phyloP scores from a whole-genome alignment of 129 eudicot species.

The Flaveria linearis region DNA sequence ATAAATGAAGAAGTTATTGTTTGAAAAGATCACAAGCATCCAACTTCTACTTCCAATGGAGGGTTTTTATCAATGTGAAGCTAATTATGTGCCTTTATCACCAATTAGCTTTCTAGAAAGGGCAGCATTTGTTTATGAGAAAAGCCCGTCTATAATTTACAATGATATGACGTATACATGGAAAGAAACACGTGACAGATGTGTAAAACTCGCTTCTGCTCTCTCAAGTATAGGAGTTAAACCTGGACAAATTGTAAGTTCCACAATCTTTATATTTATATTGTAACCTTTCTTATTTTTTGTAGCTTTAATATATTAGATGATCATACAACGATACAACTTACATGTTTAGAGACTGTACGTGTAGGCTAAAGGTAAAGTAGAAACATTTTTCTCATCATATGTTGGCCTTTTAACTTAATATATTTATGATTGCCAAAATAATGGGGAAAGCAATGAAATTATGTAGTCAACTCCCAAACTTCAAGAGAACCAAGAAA shows the following conservation, averaged over 20 bases:
- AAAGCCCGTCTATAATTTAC: conserved; percentile 43
- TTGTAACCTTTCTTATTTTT: background rate
- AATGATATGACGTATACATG: conserved; percentile 39
- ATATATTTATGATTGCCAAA: background rate
- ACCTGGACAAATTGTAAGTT: conserved; percentile 46
- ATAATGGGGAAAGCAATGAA: background rate
- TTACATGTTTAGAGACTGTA: background rate
- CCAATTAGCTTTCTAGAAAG: conserved; percentile 59
- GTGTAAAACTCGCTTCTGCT: conserved; percentile 56
- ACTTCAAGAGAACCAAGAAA: background rate
- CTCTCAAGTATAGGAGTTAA: conserved; percentile 37
- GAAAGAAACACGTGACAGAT: conserved; percentile 48
- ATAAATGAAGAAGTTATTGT: conserved; percentile 10
- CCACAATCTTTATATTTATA: background rate
- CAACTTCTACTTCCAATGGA: conserved; percentile 16
- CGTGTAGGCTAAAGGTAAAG: background rate
- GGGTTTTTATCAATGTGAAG: conserved; percentile 46
- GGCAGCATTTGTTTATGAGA: conserved; percentile 47
- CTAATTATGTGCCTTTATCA: conserved; percentile 54
- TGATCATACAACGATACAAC: background rate
- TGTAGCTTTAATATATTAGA: background rate
- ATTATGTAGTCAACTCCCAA: background rate
- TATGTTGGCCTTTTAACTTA: background rate
- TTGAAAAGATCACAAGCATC: conserved; percentile 16
- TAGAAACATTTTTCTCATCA: background rate